Conservation (phyloP, 257 asterid species). For the Paraleonurus japonicus region DNA sequence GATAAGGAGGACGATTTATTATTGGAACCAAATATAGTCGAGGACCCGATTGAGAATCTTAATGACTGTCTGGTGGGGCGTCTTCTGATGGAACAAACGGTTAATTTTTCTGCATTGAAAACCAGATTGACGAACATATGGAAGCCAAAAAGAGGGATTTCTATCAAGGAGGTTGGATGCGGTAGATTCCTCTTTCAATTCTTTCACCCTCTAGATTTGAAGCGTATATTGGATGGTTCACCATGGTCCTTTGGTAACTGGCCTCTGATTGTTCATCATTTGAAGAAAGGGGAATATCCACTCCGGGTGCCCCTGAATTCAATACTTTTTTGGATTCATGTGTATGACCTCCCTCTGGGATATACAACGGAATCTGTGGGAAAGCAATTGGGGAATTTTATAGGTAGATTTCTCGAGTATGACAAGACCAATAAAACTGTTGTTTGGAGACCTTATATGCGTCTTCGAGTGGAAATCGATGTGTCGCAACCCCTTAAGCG, state of each 20-base stretch:
- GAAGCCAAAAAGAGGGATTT: neutral
- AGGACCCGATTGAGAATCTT: too few relatives aligned
- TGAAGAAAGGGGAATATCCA: neutral
- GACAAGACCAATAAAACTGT: neutral
- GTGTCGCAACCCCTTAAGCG: neutral
- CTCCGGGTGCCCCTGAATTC: neutral
- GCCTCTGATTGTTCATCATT: neutral
- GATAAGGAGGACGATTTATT: too few relatives aligned
- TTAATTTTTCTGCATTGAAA: too few relatives aligned
- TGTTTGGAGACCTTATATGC: neutral
- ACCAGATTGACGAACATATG: too few relatives aligned
- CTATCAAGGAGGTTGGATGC: neutral
- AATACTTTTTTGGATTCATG: neutral
- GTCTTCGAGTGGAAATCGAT: neutral
- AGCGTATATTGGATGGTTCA: neutral
- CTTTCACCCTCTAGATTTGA: neutral
- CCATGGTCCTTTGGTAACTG: neutral
- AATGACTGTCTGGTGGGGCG: too few relatives aligned
- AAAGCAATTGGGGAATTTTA: neutral
- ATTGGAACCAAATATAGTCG: too few relatives aligned
- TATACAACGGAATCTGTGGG: neutral
- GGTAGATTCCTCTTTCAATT: neutral
- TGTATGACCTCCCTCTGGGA: neutral
- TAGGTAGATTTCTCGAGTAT: neutral
- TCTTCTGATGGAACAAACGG: too few relatives aligned